Evolutionary conservation across 495 filamentous ascomycete species (phyloP).

Genomic region (Penicillium chermesinum): DNA sequence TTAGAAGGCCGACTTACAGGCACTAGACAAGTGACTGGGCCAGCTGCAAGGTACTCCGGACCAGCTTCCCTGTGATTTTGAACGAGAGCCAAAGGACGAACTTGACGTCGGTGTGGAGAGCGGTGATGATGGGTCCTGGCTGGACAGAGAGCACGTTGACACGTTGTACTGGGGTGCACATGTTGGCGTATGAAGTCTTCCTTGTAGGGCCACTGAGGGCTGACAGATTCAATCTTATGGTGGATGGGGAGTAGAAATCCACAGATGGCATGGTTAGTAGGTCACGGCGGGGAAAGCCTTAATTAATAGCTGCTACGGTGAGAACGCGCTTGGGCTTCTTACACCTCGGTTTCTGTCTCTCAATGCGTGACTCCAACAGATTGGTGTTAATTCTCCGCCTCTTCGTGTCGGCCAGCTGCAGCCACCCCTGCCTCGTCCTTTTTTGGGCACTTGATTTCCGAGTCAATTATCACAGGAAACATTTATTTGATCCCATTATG

Average conservation of each 20-base stretch:
- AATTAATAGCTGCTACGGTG: neutral
- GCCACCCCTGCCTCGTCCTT: neutral
- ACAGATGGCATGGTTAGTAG: too few relatives aligned
- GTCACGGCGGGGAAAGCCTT: too few relatives aligned
- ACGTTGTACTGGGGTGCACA: neutral
- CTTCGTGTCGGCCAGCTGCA: neutral
- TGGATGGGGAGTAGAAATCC: too few relatives aligned
- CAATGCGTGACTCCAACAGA: conserved; percentile 1
- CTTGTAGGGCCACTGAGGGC: too few relatives aligned
- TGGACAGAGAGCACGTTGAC: neutral
- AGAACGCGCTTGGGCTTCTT: neutral
- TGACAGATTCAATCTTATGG: too few relatives aligned
- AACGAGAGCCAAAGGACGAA: conserved; percentile 17
- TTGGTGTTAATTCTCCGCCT: conserved; percentile 11
- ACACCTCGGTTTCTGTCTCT: neutral
- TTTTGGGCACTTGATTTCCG: neutral
- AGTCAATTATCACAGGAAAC: neutral
- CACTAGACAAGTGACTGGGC: neutral
- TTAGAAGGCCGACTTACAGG: neutral
- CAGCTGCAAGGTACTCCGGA: neutral
- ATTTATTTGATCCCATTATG: too few relatives aligned
- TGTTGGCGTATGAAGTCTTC: neutral
- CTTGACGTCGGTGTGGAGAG: conserved; percentile 6
- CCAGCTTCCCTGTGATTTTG: conserved; percentile 15
- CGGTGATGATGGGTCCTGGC: neutral